Percentiles rank a stretch among this genome's conserved stretches.
Evolutionary conservation across 805 yeast genomes (phyloP).

Genomic region (Debaryomyces prosopidis): DNA sequence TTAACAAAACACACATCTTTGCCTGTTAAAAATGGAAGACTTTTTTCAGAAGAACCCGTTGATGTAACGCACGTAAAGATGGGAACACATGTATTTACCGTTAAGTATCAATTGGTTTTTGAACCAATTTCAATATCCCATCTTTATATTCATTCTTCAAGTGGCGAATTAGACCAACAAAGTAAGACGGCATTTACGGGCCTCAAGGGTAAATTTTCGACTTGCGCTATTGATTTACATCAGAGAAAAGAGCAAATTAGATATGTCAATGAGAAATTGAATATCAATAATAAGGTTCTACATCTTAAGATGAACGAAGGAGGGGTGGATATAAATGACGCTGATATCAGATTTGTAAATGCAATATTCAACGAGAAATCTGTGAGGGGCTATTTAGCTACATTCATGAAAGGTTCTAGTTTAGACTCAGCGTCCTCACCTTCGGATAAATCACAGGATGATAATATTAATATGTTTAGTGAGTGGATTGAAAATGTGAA

Average conservation of each 20-base stretch:
- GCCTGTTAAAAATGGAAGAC: conserved; percentile 36
- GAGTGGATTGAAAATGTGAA: conserved; percentile 25
- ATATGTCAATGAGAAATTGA: conserved; percentile 38
- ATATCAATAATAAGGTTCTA: conserved; percentile 37
- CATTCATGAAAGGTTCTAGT: conserved; percentile 14
- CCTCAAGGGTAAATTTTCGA: conserved; percentile 33
- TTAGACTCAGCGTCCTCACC: conserved; percentile 1
- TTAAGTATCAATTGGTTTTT: conserved; percentile 40
- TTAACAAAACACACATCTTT: conserved; percentile 30
- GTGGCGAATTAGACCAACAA: conserved; percentile 19
- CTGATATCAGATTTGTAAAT: conserved; percentile 67
- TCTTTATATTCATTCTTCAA: conserved; percentile 30
- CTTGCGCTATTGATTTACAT: conserved; percentile 39
- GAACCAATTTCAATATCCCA: conserved; percentile 43
- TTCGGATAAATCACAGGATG: background rate
- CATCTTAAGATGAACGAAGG: conserved; percentile 65
- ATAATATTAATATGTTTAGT: conserved; percentile 8
- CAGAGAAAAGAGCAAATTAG: conserved; percentile 38
- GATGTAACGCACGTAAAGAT: conserved; percentile 32
- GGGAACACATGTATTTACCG: conserved; percentile 41
- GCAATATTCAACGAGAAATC: conserved; percentile 64
- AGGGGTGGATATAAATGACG: conserved; percentile 65
- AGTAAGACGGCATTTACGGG: conserved; percentile 38
- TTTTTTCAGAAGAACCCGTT: conserved; percentile 22
- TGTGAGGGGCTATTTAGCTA: conserved; percentile 23